Evolutionary conservation across 1,284 basidiomycete genomes (phyloP).

Genomic region (Porogramme epimiltina): DNA sequence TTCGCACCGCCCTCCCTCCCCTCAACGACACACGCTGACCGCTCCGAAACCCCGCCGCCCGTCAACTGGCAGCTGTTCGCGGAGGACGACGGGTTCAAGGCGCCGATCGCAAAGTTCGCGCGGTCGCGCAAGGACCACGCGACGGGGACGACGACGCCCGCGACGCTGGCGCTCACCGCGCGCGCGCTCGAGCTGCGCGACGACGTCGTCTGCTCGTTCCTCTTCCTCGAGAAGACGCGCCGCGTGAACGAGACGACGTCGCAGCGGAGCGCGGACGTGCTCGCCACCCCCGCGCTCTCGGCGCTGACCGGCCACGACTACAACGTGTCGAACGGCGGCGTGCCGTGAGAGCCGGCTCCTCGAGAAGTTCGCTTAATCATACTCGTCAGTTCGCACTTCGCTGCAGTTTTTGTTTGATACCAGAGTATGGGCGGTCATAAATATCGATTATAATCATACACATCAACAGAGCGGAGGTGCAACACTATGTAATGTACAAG

Average conservation of each 20-base stretch:
- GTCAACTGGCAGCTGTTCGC: constrained; percentile 34
- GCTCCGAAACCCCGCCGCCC: too few relatives aligned
- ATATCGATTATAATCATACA: too few relatives aligned
- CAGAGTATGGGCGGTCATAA: too few relatives aligned
- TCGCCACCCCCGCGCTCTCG: not conserved
- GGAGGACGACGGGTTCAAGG: constrained; percentile 30
- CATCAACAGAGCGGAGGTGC: too few relatives aligned
- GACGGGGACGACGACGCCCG: constrained; percentile 23
- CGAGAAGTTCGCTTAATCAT: too few relatives aligned
- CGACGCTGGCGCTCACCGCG: constrained; percentile 35
- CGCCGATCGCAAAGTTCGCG: constrained; percentile 40
- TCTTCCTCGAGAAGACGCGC: constrained; percentile 36
- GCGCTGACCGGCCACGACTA: not conserved
- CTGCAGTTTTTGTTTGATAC: too few relatives aligned
- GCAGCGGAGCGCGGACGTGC: not conserved
- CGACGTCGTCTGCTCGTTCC: constrained; percentile 40
- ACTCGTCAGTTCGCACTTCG: too few relatives aligned
- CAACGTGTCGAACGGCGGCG: not conserved
- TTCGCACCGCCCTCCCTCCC: constrained; percentile 8
- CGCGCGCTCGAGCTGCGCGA: constrained; percentile 40
- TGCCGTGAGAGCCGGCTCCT: not conserved
- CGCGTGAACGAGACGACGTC: constrained; percentile 21
- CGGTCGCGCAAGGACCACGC: constrained; percentile 31
- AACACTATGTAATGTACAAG: too few relatives aligned
- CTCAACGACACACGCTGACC: too few relatives aligned